Evolutionary conservation across 2,329 filamentous ascomycete species (phyloP), one percentile per base, ranked within the genome.

Genomic region (Sclerotinia minor): DNA sequence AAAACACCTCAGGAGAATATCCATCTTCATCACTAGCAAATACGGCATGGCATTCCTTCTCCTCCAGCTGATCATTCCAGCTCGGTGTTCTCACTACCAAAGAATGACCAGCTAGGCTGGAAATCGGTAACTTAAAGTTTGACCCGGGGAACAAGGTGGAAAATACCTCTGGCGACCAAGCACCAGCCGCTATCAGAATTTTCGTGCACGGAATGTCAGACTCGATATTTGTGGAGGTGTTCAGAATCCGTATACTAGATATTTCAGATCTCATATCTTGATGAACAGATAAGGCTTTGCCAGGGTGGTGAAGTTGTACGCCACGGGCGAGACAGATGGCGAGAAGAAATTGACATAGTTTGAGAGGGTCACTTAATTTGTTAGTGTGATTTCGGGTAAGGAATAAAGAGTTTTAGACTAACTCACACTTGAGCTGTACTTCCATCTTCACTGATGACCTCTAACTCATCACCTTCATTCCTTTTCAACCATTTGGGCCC

Each of bases 1-100:
- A 87, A 77, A 92, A 92, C 15, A 91, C 81, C 77, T 94, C 91
- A 0, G 90, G 89, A 3, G 86, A 87, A 77, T 89, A 92, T 0
- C 82, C 83, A 3, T 79, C 79, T 0, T 60, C 54, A 41, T 67
- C 57, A 61, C 44, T 52, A 45, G 87, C 87, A 74, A 92, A 94
- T 3, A 94, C 78, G 1, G 90, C 88, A 76, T 92, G 88, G 75
- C 87, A 90, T 2, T 81, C 70, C n/a, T 79, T 72, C 1, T 73
- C 74, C 64, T 83, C 81, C n/a, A 82, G 77, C 52, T 79, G 76
- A 5, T 75, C 69, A 69, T 80, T 77, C 82, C 83, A 61, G 32
- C 82, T 80, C 1, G 88, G 86, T 7, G 85, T 87, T 68, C 81
- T 84, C 5, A 94, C 78, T 3, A 93, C 84, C 11, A 94, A 78